Percentiles rank a stretch among this genome's conserved stretches.
Conservation (phyloP, 352 stramenopile genomes). For the Phytophthora brassicae region DNA sequence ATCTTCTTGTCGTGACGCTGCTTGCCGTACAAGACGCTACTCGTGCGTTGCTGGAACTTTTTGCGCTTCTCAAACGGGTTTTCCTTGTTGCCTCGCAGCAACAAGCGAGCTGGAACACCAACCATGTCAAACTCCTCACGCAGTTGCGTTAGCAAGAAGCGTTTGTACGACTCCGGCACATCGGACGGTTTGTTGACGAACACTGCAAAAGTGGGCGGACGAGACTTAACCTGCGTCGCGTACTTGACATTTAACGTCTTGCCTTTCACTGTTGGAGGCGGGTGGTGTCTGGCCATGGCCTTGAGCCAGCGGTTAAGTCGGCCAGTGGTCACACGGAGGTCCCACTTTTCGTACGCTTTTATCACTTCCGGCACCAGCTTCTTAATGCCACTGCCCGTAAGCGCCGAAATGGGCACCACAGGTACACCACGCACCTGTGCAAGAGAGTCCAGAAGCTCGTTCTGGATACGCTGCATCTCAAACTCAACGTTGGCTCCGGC, state of each 20-base stretch:
- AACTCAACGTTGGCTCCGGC: conserved; percentile 46
- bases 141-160: conserved; percentile 75
- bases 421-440: conserved; percentile 78
- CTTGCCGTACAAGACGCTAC: conserved; percentile 60
- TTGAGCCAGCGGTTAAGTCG: conserved; percentile 84
- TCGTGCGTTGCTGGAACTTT: conserved; percentile 82
- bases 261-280: conserved; percentile 77
- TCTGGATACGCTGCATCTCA: conserved; percentile 67
- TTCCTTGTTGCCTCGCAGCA: conserved; percentile 76
- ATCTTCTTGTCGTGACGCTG: conserved; percentile 35
- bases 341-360: conserved; percentile 82
- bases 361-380: conserved; percentile 82
- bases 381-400: conserved; percentile 75
- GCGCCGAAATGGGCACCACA: conserved; percentile 76
- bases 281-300: conserved; percentile 82
- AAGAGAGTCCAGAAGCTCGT: conserved; percentile 70
- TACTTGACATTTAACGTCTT: conserved; percentile 89
- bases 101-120: conserved; percentile 70
- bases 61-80: conserved; percentile 86
- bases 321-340: conserved; percentile 75
- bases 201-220: conserved; percentile 77
- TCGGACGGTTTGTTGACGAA: conserved; percentile 83
- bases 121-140: conserved; percentile 87
- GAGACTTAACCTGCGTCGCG: conserved; percentile 83
- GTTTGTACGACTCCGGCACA: conserved; percentile 76